These are phyloP conservation scores for Sodiomyces alkalinus DNA, from an alignment of 2,329 filamentous ascomycete species.

Conservation along the genomic window DNA sequence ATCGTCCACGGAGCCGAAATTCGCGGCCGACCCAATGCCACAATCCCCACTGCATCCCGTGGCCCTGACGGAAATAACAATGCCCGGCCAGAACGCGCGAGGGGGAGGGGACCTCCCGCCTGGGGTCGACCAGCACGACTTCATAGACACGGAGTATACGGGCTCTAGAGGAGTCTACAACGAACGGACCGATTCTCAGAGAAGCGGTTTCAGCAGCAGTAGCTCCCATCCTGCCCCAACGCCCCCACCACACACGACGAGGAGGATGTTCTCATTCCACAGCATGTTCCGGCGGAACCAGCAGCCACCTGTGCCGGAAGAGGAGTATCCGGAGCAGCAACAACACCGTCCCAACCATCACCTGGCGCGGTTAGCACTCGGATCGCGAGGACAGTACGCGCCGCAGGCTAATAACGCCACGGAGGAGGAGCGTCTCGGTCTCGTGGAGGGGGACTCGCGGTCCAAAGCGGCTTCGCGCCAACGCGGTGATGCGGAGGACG, in stretches of 20 bases:
- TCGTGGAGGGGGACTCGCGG: constrained; percentile 58
- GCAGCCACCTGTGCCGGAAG: constrained; percentile 12
- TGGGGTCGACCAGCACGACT: constrained; percentile 23
- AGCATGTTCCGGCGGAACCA: constrained; percentile 57
- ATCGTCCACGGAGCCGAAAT: constrained; percentile 23
- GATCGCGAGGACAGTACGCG: constrained; percentile 23
- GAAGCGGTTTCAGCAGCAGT: constrained; percentile 23
- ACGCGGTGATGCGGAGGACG: constrained; percentile 21
- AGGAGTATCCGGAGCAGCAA: constrained; percentile 9
- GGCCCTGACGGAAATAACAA: constrained; percentile 44
- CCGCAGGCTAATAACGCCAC: constrained; percentile 39
- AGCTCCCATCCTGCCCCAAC: constrained; percentile 35
- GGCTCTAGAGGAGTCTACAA: constrained; percentile 25
- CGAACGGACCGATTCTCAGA: constrained; percentile 20
- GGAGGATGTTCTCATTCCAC: constrained; percentile 83
- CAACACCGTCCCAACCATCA: constrained; percentile 9
- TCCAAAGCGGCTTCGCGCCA: constrained; percentile 18
- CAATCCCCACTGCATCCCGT: constrained; percentile 46
- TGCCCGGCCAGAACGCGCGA: constrained; percentile 29
- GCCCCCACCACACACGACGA: constrained; percentile 46
- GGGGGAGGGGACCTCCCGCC: constrained; percentile 11
- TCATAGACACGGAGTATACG: constrained; percentile 30
- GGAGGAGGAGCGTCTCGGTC: constrained; percentile 69
- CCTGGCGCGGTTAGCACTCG: constrained; percentile 9
- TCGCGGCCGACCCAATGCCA: constrained; percentile 21